phyloP scores from a whole-genome alignment of 306 rosid genomes.

The Crataegus laevigata region DNA sequence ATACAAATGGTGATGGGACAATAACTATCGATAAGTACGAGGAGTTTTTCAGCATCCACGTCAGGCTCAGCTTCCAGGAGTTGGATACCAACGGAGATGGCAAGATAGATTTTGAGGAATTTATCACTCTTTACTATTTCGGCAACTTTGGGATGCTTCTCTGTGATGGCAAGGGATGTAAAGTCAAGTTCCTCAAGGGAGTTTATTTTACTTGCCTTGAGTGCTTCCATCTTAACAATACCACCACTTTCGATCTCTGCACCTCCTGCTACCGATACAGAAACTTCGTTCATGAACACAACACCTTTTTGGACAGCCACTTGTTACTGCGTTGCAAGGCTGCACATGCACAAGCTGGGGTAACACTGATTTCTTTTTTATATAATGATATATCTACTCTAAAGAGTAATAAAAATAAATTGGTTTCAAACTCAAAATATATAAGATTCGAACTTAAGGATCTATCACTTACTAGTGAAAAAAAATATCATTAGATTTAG shows the following conservation, averaged over 20 bases:
- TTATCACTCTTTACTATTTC: neutral
- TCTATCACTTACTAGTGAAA: too few species aligned
- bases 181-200: neutral
- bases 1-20: neutral
- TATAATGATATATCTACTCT: too few species aligned
- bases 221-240: neutral
- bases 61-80: neutral
- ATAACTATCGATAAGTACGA: neutral
- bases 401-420: too few species aligned
- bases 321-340: neutral
- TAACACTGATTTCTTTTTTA: neutral
- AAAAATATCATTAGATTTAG: too few species aligned
- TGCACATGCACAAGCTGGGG: neutral
- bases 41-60: neutral
- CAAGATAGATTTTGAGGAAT: neutral
- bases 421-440: too few species aligned
- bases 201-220: neutral
- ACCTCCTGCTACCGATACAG: slow-evolving; percentile 2
- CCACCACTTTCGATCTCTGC: neutral
- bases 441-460: too few species aligned
- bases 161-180: neutral
- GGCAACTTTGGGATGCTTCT: neutral
- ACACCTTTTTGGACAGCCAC: neutral
- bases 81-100: neutral
- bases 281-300: neutral